Base-by-base conservation (phyloP, 1,284 basidiomycete species). In the Hypsizygus ulmarius region DNA sequence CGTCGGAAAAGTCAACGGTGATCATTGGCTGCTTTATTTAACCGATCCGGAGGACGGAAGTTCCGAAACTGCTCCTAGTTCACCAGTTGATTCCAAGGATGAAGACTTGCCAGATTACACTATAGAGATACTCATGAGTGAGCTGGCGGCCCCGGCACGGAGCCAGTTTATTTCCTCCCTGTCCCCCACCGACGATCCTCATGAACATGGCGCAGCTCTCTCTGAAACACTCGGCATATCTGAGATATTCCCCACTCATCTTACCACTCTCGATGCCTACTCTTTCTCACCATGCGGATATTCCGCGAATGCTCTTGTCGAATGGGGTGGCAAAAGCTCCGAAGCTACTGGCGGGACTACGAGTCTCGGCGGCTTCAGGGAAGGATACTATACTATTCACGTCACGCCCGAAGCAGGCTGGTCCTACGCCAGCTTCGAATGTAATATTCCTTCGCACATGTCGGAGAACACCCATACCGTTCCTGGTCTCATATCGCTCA, bases 401-500 rank as follows among this genome's bases (percentile, higher is more conserved):
- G 97, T 99, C 45, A 99, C 97, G 0, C 97, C 97, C 28, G 97
- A 99, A 68, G 84, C 90, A 57, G 95, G 91, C 49, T 97, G 92
- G 85, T 96, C 93, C 40, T 99, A 97, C 67, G 97, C 97, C 42
- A 92, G 88, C 59, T 99, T 99, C 72, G 97, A 99, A 71, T 97
- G 93, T 71, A 99, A 99, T 68, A 84, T 98, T n/a, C 90, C 92
- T 19, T 37, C 62, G 63, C 50, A 63, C 66, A 43, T 63, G 70
- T 50, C 57, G 63, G 44, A 64, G 64, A 43, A 62, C 66, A 46
- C 55, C 27, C 57, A 55, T 21, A 59, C 64, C 45, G 78, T 89
- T 37, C 87, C 91, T 21, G 86, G 91, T 66, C 71, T 97, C 42
- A 75, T 81, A 54, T 82, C 85, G 12, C 82, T 99, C 49, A 81